Conservation (phyloP, 129 eudicot genomes). For the Centaurea solstitialis region DNA sequence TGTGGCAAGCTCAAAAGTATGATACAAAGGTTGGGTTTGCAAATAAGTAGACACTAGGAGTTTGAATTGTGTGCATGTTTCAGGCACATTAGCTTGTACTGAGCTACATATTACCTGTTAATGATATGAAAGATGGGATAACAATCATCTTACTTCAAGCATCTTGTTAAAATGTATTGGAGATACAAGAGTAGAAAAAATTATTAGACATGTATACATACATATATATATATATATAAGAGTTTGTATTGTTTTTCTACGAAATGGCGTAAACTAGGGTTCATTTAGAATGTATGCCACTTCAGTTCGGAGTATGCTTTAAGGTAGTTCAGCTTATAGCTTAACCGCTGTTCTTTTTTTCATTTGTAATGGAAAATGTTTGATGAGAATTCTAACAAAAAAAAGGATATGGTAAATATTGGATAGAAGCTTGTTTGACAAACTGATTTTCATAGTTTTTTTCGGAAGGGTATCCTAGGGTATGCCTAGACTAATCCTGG, state of each 20-base stretch:
- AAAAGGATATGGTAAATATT: neutral
- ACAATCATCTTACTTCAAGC: neutral
- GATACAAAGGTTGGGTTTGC: neutral
- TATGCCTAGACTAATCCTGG: too few species aligned
- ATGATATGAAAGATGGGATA: neutral
- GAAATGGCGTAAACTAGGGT: neutral
- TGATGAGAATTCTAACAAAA: neutral
- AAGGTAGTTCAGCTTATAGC: neutral
- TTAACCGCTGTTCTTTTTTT: neutral
- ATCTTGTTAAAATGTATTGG: neutral
- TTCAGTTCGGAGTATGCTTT: neutral
- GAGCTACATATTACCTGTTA: neutral
- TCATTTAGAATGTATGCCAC: neutral
- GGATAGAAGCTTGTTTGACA: neutral
- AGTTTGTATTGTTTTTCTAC: neutral
- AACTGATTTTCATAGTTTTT: neutral
- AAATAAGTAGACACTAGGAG: neutral
- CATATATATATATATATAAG: neutral
- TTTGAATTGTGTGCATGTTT: neutral
- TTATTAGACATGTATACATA: neutral
- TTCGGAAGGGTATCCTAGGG: too few species aligned
- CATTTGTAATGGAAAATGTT: neutral
- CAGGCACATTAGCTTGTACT: neutral
- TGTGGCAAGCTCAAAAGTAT: neutral
- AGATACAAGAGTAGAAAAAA: too few species aligned